Evolutionary conservation across 73 alveolate genomes (phyloP).

Genomic region (Paramecium biaurelia): DNA sequence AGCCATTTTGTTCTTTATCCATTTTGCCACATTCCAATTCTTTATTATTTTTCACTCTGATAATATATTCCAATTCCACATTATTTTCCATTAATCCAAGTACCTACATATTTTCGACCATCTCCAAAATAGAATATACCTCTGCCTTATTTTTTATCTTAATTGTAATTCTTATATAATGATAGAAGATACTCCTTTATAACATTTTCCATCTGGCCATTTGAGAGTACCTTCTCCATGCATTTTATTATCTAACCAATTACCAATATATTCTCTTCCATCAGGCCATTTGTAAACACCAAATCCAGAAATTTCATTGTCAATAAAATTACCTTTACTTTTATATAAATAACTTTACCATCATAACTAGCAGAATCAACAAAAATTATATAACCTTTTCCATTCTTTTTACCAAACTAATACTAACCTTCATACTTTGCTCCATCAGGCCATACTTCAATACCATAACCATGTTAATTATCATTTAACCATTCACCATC

Average conservation of each 20-base stretch:
- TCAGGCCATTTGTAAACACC: conserved; percentile 78
- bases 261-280: conserved; percentile 71
- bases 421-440: conserved; percentile 70
- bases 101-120: conserved; percentile 62
- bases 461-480: conserved; percentile 77
- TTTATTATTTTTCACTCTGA: conserved; percentile 44
- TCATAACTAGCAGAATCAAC: conserved; percentile 73
- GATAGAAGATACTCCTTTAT: conserved; percentile 61
- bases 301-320: conserved; percentile 72
- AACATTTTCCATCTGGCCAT: conserved; percentile 80
- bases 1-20: conserved; percentile 62
- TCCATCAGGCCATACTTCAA: conserved; percentile 79
- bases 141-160: conserved; percentile 75
- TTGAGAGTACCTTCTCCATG: conserved; percentile 73
- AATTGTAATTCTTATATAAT: not conserved
- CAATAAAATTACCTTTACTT: conserved; percentile 60
- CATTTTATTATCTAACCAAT: conserved; percentile 76
- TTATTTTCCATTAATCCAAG: conserved; percentile 70
- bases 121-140: conserved; percentile 71
- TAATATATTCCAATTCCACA: conserved; percentile 67
- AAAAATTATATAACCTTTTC: conserved; percentile 61
- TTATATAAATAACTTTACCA: conserved; percentile 68
- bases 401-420: conserved; percentile 54
- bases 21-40: conserved; percentile 60
- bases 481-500: conserved; percentile 79